Evolutionary conservation across 768 basidiomycete genomes (phyloP), one percentile per base, ranked within the genome.

Genomic region (Nidula microcarpa): DNA sequence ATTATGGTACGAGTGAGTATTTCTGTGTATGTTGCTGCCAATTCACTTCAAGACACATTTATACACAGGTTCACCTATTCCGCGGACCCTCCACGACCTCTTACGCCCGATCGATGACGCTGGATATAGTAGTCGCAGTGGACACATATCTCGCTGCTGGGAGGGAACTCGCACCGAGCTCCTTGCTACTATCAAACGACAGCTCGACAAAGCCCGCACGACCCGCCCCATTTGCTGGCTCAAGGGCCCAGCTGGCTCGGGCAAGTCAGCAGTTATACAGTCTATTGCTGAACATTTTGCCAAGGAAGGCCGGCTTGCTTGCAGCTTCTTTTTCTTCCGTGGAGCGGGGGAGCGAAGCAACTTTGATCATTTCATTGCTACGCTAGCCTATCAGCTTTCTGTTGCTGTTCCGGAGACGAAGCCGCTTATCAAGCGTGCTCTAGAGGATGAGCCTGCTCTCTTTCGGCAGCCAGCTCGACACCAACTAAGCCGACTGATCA

Each of bases 301-400:
- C 4, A 9, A 17, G 4, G 47, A 47, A 32, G 9, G 44, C 17
- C 43, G 32, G 9, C 52, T 53, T 14, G 44, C 30, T 14, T 32
- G 16, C 2, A 49, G 53, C 33, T 48, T 53, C 53, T 53, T 53
- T 36, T 53, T 53, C 39, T 49, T 53, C 34, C 47, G 47, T 14
- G 47, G 47, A 4, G 33, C 53, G 11, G 53, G 53, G 9, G 14
- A 30, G 9, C 23, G 53, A 9, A 53, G 53, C 17, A 53, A 5
- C 3, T 6, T 41, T 16, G 10, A 13, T 14, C 7, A 32, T 33
- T 37, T 53, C 33, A 47, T 47, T 10, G 33, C 47, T 6, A 48
- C 53, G 5, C 17, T 53, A 10, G 53, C 53, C 10, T 9, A 14
- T 39, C 53, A 53, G 47, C 47, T 53, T 3, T 48, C 53, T 37